phyloP scores from a whole-genome alignment of 306 rosid genomes.

The Ochetophila trinervis region DNA sequence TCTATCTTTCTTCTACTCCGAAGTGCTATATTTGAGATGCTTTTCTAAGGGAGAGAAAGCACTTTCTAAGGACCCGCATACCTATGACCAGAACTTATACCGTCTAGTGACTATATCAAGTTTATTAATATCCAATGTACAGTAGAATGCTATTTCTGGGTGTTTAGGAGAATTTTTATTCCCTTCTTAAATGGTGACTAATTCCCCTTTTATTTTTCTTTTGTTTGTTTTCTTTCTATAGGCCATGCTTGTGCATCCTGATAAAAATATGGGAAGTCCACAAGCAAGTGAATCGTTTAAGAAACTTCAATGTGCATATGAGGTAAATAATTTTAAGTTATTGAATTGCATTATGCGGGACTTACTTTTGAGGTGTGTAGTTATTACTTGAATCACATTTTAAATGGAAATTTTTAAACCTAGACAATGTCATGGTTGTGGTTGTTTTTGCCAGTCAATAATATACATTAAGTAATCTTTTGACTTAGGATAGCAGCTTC shows the following conservation, averaged over 20 bases:
- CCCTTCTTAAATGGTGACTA: background rate
- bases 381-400: constrained; percentile 19
- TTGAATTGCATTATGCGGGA: background rate
- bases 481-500: too few species aligned
- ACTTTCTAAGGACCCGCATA: background rate
- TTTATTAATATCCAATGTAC: background rate
- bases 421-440: background rate
- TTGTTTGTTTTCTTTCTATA: constrained; percentile 23
- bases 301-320: constrained; percentile 92
- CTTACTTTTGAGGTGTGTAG: constrained; percentile 11
- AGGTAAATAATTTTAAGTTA: constrained; percentile 47
- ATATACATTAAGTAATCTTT: too few species aligned
- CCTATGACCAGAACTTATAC: background rate
- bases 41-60: background rate
- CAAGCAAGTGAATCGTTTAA: constrained; percentile 89
- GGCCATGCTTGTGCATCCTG: constrained; percentile 99
- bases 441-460: constrained; percentile 17
- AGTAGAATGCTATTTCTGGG: background rate
- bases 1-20: constrained; percentile 1
- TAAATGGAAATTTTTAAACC: constrained; percentile 11
- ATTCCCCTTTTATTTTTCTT: background rate
- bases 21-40: background rate
- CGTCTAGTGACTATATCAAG: background rate
- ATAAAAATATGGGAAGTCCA: constrained; percentile 93
- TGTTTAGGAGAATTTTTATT: background rate